Base-by-base conservation (phyloP, 1,284 basidiomycete genomes). In the Albatrellus sp. region DNA sequence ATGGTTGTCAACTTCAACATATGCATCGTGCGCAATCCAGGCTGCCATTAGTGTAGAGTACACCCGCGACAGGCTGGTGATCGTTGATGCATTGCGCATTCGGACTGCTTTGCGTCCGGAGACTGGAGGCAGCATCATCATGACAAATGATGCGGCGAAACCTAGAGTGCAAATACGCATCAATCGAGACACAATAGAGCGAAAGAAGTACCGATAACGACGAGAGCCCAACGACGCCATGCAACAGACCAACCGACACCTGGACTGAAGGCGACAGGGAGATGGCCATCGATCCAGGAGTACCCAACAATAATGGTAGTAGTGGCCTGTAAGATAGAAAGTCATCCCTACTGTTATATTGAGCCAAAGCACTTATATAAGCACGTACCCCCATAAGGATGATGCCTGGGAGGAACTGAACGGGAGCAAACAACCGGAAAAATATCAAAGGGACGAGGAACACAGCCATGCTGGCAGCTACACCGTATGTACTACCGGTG, bases 211-310 rank as follows among this genome's bases (percentile, higher is more conserved):
- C 71, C 72, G 40, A 74, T 69, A 42, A 68, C 55, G 31, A 73
- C 70, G 12, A 68, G 54, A 2, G 67, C 58, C 54, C 62, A 68
- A 52, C 77, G 62, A 47, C 65, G 62, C 65, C 77, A 79, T 0
- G 75, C 72, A 9, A 80, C 61, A 1, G 57, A 52, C 55, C 71
- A 75, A 1, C 78, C 78, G 5, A 67, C 56, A 14, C 77, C 78
- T 13, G 69, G 67, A 47, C 70, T 70, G 9, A 63, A 66, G 14
- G 67, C 51, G 11, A 68, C 58, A 2, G 54, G 49, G 6, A 73
- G 51, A 53, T 80, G 72, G 2, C 67, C 68, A 50, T 81, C 76
- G 20, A 77, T 63, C 76, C 77, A 80, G 0, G 71, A 73, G 55
- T 79, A 81, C 1, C 78, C 77, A 4, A 76, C 60, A 13, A 77